Conservation (phyloP, 768 basidiomycete genomes). For the Cystofilobasidium ferigula region DNA sequence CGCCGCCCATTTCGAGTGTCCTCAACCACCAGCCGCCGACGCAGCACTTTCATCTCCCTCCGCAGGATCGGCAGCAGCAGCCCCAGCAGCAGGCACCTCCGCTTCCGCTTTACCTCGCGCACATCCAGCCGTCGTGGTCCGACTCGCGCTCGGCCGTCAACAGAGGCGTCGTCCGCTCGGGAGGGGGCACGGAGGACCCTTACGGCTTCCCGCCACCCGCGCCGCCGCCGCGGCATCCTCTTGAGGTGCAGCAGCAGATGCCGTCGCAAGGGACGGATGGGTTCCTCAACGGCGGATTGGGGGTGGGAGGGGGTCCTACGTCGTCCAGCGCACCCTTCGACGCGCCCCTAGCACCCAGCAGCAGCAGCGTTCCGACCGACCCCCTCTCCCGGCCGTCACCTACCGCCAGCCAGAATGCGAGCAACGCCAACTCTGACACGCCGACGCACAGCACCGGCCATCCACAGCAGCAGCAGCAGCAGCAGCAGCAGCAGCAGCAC, state of each 20-base stretch:
- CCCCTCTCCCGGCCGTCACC: neutral
- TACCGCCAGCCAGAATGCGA: neutral
- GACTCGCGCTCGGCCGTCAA: neutral
- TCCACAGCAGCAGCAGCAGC: too few relatives aligned
- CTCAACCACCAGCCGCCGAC: neutral
- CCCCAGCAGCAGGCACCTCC: neutral
- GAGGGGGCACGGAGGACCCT: neutral
- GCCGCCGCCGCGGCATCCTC: neutral
- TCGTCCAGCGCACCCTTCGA: too few relatives aligned
- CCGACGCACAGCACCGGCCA: too few relatives aligned
- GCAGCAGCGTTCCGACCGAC: neutral
- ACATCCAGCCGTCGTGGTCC: constrained; percentile 4
- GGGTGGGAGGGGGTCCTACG: too few relatives aligned
- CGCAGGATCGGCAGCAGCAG: neutral
- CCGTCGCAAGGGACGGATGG: too few relatives aligned
- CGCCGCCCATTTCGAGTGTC: neutral
- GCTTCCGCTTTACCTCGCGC: neutral
- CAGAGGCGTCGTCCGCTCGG: neutral
- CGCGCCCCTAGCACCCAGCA: too few relatives aligned
- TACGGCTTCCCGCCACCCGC: neutral
- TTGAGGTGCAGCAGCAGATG: neutral
- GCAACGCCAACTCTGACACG: neutral
- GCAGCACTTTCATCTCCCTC: too few relatives aligned
- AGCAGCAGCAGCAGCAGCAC: neutral
- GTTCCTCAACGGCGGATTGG: too few relatives aligned